Evolutionary conservation across 768 basidiomycete species (phyloP).

Genomic region (Cantharellus anzutake): DNA sequence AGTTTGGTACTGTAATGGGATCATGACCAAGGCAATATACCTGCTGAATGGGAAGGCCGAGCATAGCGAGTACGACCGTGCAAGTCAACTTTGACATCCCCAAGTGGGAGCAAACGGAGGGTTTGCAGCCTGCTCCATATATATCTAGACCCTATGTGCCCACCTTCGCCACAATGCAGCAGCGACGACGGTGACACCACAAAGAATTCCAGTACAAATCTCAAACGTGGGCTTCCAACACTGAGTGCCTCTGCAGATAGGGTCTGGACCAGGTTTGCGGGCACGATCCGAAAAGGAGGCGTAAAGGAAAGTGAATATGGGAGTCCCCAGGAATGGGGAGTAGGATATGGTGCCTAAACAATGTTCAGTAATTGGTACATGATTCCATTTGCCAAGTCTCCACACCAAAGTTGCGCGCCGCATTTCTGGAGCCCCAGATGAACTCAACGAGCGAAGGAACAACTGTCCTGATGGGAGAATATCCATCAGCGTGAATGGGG

Average conservation of each 20-base stretch:
- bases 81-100: no score
- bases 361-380: no score
- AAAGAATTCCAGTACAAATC: constrained; percentile 25
- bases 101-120: no score
- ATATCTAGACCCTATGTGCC: constrained; percentile 31
- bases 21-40: no score
- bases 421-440: constrained; percentile 49
- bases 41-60: no score
- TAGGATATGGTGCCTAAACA: constrained; percentile 38
- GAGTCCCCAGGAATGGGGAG: constrained; percentile 57
- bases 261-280: constrained; percentile 16
- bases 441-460: constrained; percentile 55
- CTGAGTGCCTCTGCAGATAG: constrained; percentile 32
- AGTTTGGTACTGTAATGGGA: no score
- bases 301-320: constrained; percentile 61
- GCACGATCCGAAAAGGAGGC: constrained; percentile 44
- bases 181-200: constrained; percentile 18
- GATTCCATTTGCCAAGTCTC: no score
- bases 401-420: constrained; percentile 56
- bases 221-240: constrained; percentile 58
- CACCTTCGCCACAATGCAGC: constrained; percentile 34
- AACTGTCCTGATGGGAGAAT: neutral
- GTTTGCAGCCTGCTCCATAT: no score
- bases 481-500: neutral
- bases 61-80: no score